Evolutionary conservation across 306 rosid genomes (phyloP).

Genomic region (Pyrus pyrifolia): DNA sequence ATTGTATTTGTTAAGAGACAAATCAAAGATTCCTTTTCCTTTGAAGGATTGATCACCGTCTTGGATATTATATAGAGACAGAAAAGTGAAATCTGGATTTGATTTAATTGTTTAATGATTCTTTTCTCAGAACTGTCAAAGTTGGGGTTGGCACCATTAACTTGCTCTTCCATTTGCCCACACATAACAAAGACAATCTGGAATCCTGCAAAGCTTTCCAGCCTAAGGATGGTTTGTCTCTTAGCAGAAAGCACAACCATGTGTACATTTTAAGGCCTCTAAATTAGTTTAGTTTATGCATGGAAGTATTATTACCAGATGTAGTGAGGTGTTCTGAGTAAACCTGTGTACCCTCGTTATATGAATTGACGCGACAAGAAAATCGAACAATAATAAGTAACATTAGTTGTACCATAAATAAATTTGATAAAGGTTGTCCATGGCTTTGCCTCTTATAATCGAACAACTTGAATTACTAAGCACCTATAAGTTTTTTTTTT

Average conservation of each 20-base stretch:
- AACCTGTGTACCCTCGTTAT: background rate
- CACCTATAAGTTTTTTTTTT: background rate
- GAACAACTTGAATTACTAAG: too few species aligned
- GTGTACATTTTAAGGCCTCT: background rate
- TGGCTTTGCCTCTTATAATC: too few species aligned
- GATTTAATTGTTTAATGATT: background rate
- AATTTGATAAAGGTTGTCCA: too few species aligned
- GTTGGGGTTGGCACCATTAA: slow-evolving; percentile 9
- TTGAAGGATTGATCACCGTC: background rate
- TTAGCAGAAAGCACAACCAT: background rate
- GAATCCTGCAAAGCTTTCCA: slow-evolving; percentile 22
- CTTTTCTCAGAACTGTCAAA: slow-evolving; percentile 3
- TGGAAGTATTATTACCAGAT: background rate
- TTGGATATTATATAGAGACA: background rate
- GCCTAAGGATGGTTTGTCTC: slow-evolving; percentile 12
- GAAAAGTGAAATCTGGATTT: background rate
- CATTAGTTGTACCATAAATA: too few species aligned
- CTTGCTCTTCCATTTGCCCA: background rate
- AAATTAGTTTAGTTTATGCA: background rate
- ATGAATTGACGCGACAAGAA: background rate
- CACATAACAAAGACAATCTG: background rate
- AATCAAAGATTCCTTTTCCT: slow-evolving; percentile 4
- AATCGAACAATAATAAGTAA: too few species aligned
- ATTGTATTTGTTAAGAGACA: background rate
- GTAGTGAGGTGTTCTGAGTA: background rate